These are phyloP conservation scores for Thymus quinquecostatus DNA, from an alignment of 257 asterid species.

Conservation along the genomic window DNA sequence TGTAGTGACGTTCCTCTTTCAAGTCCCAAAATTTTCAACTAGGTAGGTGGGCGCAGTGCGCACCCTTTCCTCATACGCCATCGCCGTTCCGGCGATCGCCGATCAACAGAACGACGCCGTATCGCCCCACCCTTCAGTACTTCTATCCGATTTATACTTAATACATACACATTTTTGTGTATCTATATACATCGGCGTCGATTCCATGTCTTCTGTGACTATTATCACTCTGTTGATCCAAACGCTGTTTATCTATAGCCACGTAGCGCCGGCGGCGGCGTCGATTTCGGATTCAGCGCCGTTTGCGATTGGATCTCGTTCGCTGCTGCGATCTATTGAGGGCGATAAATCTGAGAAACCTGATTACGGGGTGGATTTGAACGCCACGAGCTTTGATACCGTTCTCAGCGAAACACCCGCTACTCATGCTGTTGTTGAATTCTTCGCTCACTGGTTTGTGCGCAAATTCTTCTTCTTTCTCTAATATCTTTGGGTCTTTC, in stretches of 20 bases:
- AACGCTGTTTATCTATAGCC: conserved; percentile 36
- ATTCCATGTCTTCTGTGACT: conserved; percentile 39
- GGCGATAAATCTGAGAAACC: conserved; percentile 36
- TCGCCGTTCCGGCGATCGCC: conserved; percentile 37
- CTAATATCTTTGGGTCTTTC: background rate
- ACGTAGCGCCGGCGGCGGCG: conserved; percentile 31
- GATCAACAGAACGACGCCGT: conserved; percentile 27
- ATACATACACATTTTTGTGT: conserved; percentile 21
- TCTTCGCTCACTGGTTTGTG: conserved; percentile 86
- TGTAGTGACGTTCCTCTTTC: conserved; percentile 15
- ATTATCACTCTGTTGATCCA: conserved; percentile 38
- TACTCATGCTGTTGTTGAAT: conserved; percentile 76
- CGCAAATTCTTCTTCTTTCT: background rate
- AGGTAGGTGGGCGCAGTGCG: conserved; percentile 7
- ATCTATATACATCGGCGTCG: conserved; percentile 23
- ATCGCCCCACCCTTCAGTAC: conserved; percentile 7
- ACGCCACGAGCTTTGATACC: conserved; percentile 68
- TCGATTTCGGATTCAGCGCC: conserved; percentile 35
- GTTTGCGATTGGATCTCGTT: conserved; percentile 57
- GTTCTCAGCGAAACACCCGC: conserved; percentile 74
- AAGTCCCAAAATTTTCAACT: conserved; percentile 30
- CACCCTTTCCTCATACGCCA: conserved; percentile 26
- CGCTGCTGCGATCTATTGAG: conserved; percentile 63
- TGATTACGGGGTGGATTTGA: conserved; percentile 72
- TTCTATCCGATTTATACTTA: conserved; percentile 26